phyloP scores from a whole-genome alignment of 495 filamentous ascomycete species.

The Hyaloscypha bicolor region DNA sequence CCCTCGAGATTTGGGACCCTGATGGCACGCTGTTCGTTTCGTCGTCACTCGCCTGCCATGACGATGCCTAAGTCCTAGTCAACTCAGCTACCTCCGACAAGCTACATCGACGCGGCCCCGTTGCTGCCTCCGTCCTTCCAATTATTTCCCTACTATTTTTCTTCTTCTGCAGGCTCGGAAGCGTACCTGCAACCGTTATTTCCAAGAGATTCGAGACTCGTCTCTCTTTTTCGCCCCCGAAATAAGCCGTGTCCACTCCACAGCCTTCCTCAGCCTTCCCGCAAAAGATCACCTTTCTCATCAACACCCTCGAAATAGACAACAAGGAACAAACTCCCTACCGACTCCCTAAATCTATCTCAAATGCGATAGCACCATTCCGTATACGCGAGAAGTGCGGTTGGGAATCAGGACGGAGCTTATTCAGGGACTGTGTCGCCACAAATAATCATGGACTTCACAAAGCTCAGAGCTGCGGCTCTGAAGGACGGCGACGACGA shows the following conservation, averaged over 20 bases:
- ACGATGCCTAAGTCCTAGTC: slow-evolving; percentile 7
- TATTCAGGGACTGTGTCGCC: not conserved
- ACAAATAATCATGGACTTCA: slow-evolving; percentile 62
- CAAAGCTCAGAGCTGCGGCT: slow-evolving; percentile 80
- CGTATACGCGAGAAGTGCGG: not conserved
- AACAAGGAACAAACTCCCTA: not conserved
- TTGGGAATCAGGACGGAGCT: not conserved
- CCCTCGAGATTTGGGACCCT: not conserved
- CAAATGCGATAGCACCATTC: not conserved
- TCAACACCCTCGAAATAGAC: not conserved
- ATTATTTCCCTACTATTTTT: not conserved
- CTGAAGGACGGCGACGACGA: slow-evolving; percentile 85
- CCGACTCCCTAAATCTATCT: not conserved
- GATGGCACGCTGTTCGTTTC: not conserved
- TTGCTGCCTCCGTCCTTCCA: not conserved
- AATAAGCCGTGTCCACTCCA: not conserved
- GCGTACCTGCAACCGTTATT: not conserved
- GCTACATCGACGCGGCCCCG: not conserved
- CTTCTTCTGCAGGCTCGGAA: slow-evolving; percentile 13
- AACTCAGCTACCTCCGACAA: not conserved
- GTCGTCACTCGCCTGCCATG: not conserved
- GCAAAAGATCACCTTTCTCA: not conserved
- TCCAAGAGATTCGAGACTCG: not conserved
- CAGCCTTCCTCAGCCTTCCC: slow-evolving; percentile 17
- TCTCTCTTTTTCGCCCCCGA: not conserved